Evolutionary conservation across 345 rosid species (phyloP).

Genomic region (Psidium guajava): DNA sequence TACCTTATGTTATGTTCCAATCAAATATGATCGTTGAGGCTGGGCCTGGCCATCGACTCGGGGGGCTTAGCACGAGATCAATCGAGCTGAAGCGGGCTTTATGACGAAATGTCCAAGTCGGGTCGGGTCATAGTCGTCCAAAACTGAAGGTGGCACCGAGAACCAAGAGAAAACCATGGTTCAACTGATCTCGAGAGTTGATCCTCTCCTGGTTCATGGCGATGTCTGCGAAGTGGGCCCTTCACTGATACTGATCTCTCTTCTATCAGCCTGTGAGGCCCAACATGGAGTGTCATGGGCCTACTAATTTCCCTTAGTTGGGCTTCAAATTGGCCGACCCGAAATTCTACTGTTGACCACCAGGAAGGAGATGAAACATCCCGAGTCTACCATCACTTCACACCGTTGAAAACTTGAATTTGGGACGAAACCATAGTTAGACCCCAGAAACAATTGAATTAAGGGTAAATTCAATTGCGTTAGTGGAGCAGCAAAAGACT

Average conservation of each 20-base stretch:
- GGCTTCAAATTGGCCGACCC: neutral
- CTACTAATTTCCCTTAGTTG: neutral
- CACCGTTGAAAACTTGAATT: neutral
- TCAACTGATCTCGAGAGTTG: neutral
- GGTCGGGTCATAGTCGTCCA: neutral
- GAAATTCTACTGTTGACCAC: neutral
- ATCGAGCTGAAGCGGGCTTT: neutral
- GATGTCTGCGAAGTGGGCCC: neutral
- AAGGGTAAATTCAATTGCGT: neutral
- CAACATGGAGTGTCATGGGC: neutral
- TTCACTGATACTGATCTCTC: neutral
- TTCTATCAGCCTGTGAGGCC: neutral
- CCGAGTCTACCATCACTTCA: neutral
- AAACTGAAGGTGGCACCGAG: neutral
- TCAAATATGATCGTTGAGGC: neutral
- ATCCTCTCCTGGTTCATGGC: neutral
- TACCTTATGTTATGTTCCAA: too few relatives aligned
- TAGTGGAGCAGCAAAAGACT: too few relatives aligned
- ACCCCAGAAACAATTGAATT: neutral
- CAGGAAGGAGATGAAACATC: neutral
- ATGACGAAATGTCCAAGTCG: neutral
- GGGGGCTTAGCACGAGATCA: neutral
- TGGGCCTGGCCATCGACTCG: rapidly evolving
- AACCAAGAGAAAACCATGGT: neutral
- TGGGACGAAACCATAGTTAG: neutral